A percentile compares a stretch with the other conserved stretches of the same genome.
These are phyloP conservation scores for Astrothelium subdiscretum DNA, from an alignment of 495 filamentous ascomycete species.

Conservation along the genomic window DNA sequence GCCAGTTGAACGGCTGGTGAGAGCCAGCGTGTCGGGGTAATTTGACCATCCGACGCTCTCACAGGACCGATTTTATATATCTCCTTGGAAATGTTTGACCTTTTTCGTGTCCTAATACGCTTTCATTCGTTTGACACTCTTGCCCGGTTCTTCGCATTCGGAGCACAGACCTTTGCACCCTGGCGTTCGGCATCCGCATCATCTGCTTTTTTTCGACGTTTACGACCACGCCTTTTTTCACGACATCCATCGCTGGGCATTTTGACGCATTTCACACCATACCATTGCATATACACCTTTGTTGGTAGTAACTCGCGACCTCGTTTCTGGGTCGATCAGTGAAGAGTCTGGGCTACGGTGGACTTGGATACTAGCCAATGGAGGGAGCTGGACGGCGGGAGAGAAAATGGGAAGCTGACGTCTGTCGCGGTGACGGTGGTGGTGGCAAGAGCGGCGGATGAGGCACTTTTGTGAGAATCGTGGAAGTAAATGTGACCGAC, in stretches of 20 bases:
- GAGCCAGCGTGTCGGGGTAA: not conserved
- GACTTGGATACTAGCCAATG: conserved; percentile 1
- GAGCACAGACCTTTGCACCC: not conserved
- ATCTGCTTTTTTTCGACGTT: not conserved
- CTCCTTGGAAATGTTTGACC: not conserved
- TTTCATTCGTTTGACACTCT: not conserved
- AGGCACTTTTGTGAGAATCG: not conserved
- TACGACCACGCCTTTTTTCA: not conserved
- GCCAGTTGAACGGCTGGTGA: not conserved
- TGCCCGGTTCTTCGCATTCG: not conserved
- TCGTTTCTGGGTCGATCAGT: not conserved
- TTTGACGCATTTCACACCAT: not conserved
- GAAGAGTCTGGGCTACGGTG: not conserved
- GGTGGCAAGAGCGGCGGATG: conserved; percentile 2
- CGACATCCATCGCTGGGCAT: not conserved
- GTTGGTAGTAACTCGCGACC: not conserved
- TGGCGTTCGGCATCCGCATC: not conserved
- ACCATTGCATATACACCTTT: not conserved
- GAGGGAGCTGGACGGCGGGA: not conserved
- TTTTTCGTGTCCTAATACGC: not conserved
- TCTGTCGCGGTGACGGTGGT: not conserved
- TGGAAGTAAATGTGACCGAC: not conserved
- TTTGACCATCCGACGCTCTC: not conserved
- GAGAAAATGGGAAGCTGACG: not conserved
- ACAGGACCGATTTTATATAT: too few species aligned